Evolutionary conservation across 1,284 basidiomycete species (phyloP).

Genomic region (Phylloporus sp.): DNA sequence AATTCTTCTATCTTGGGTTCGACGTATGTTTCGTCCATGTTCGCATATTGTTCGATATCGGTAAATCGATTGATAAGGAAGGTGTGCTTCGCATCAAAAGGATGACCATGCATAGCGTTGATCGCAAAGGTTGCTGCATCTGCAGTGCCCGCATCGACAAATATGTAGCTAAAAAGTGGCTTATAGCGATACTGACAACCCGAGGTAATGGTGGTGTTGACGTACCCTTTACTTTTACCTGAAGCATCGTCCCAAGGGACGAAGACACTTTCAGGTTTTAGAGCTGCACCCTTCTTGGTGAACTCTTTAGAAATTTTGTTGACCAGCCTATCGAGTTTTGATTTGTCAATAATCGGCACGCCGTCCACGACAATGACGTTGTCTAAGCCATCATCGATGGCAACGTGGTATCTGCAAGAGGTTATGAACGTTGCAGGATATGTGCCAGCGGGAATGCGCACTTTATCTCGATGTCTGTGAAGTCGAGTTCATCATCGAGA

Average conservation of each 20-base stretch:
- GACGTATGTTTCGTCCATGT: slow-evolving; percentile 83
- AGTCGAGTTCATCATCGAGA: slow-evolving; percentile 82
- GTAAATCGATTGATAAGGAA: slow-evolving; percentile 92
- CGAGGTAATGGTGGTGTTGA: slow-evolving; percentile 14
- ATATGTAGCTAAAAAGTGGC: slow-evolving; percentile 69
- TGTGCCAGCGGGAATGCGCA: slow-evolving; percentile 41
- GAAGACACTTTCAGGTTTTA: slow-evolving; percentile 78
- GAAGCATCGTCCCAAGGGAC: slow-evolving; percentile 85
- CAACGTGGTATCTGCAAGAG: slow-evolving; percentile 73
- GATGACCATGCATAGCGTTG: slow-evolving; percentile 80
- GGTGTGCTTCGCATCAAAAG: slow-evolving; percentile 92
- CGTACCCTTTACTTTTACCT: slow-evolving; percentile 88
- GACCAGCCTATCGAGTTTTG: slow-evolving; percentile 78
- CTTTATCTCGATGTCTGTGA: slow-evolving; percentile 94
- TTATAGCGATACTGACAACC: slow-evolving; percentile 4
- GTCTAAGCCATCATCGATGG: slow-evolving; percentile 84
- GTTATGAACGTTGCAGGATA: slow-evolving; percentile 17
- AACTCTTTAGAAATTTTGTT: slow-evolving; percentile 85
- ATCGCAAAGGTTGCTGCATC: slow-evolving; percentile 87
- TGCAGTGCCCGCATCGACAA: slow-evolving; percentile 84
- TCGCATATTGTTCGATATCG: slow-evolving; percentile 88
- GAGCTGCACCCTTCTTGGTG: slow-evolving; percentile 74
- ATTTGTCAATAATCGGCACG: slow-evolving; percentile 84
- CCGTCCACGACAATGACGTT: slow-evolving; percentile 89
- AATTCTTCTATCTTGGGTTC: slow-evolving; percentile 85